phyloP scores from a whole-genome alignment of 805 yeast genomes.

The Yarrowia divulgata region DNA sequence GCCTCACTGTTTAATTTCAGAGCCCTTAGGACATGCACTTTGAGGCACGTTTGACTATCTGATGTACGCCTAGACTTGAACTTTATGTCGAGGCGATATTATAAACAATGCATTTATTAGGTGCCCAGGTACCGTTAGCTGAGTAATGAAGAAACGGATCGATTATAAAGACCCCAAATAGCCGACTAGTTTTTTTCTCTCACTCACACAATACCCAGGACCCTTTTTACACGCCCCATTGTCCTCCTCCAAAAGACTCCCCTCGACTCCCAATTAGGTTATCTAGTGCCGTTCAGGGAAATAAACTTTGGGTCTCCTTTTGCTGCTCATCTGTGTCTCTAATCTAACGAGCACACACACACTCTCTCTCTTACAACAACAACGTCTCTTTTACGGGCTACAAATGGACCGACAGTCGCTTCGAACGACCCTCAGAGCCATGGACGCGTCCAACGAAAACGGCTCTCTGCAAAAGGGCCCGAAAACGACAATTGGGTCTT shows the following conservation, averaged over 20 bases:
- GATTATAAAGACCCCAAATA: too few species aligned
- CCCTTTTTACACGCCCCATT: neutral
- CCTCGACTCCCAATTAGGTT: constrained; percentile 14
- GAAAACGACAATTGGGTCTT: constrained; percentile 38
- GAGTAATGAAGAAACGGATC: too few species aligned
- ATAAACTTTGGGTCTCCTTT: constrained; percentile 22
- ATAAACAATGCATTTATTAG: neutral
- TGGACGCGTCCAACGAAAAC: constrained; percentile 18
- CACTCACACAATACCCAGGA: neutral
- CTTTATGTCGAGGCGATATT: neutral
- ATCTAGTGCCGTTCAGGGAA: constrained; percentile 26
- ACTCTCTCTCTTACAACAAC: neutral
- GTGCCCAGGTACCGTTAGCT: too few species aligned
- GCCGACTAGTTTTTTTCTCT: too few species aligned
- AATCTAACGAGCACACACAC: neutral
- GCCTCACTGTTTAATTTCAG: neutral
- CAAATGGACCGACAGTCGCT: constrained; percentile 42
- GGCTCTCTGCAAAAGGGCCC: neutral
- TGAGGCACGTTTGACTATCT: constrained; percentile 27
- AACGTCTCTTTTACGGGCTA: neutral
- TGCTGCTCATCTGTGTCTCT: constrained; percentile 8
- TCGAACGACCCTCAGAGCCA: constrained; percentile 32
- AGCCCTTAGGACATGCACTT: constrained; percentile 7
- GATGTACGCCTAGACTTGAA: constrained; percentile 20
- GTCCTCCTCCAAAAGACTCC: too few species aligned